Evolutionary conservation across 306 rosid genomes (phyloP).

Genomic region (Cicer cuneatum): DNA sequence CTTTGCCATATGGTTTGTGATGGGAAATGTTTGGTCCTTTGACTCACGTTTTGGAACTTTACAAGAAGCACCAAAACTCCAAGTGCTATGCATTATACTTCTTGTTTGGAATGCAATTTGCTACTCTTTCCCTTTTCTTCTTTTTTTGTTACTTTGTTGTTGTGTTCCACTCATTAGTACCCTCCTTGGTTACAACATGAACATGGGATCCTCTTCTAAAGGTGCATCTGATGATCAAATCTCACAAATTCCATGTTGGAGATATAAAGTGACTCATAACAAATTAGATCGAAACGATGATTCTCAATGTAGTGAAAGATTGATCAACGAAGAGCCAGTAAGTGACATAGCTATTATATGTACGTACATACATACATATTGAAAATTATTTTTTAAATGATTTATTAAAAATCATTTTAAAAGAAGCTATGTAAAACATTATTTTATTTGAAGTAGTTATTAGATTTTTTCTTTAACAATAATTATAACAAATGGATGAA

Average conservation of each 20-base stretch:
- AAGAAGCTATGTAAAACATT: too few species aligned
- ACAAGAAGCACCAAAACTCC: conserved; percentile 76
- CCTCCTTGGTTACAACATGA: conserved; percentile 84
- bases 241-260: conserved; percentile 73
- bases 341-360: conserved; percentile 44
- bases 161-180: conserved; percentile 75
- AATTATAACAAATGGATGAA: too few species aligned
- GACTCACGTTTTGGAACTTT: conserved; percentile 79
- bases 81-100: conserved; percentile 67
- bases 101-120: conserved; percentile 88
- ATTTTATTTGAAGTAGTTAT: too few species aligned
- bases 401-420: too few species aligned
- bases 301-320: conserved; percentile 45
- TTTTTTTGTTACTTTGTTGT: conserved; percentile 82
- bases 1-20: conserved; percentile 95
- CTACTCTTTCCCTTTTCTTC: conserved; percentile 90
- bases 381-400: too few species aligned
- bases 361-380: neutral
- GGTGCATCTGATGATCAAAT: conserved; percentile 91
- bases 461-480: too few species aligned
- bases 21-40: conserved; percentile 95
- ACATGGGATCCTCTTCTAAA: conserved; percentile 64
- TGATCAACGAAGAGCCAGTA: conserved; percentile 69
- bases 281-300: conserved; percentile 45
- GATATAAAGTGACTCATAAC: conserved; percentile 49